Percentiles rank a stretch among this genome's conserved stretches.
Conservation (phyloP, 2,329 filamentous ascomycete species). For the Aspergillus pseudoterreus region DNA sequence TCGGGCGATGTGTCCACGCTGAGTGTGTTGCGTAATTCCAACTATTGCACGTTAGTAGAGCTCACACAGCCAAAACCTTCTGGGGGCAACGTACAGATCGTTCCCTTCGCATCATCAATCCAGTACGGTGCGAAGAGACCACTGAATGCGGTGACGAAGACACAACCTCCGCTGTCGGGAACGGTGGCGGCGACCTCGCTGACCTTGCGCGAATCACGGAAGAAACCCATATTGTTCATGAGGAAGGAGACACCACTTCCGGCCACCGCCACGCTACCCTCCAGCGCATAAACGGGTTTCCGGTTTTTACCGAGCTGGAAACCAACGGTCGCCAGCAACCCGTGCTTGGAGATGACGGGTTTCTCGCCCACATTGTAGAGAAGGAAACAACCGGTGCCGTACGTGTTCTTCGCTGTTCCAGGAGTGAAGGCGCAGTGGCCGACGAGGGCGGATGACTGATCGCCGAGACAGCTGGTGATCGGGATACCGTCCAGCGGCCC, state of each 20-base stretch:
- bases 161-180: slow-evolving; percentile 74
- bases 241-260: slow-evolving; percentile 76
- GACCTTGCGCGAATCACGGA: slow-evolving; percentile 60
- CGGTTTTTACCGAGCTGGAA: slow-evolving; percentile 72
- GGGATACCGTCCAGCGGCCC: slow-evolving; percentile 66
- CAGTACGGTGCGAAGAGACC: slow-evolving; percentile 91
- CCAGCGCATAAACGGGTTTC: slow-evolving; percentile 73
- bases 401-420: slow-evolving; percentile 85
- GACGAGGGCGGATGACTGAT: slow-evolving; percentile 81
- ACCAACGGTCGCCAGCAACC: slow-evolving; percentile 79
- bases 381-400: slow-evolving; percentile 85
- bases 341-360: slow-evolving; percentile 79
- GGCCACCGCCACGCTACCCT: slow-evolving; percentile 79
- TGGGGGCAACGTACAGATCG: slow-evolving; percentile 58
- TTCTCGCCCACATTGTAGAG: slow-evolving; percentile 83
- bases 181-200: slow-evolving; percentile 62
- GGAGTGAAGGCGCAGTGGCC: slow-evolving; percentile 80
- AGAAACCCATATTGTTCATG: slow-evolving; percentile 63
- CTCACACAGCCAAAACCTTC: too few species aligned
- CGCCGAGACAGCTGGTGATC: slow-evolving; percentile 81
- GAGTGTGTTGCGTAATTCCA: slow-evolving; percentile 79
- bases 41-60: slow-evolving; percentile 43
- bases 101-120: slow-evolving; percentile 90
- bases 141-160: slow-evolving; percentile 87
- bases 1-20: slow-evolving; percentile 80